phyloP scores from a whole-genome alignment of 2,329 filamentous ascomycete genomes.

The Cladophialophora exuberans region DNA sequence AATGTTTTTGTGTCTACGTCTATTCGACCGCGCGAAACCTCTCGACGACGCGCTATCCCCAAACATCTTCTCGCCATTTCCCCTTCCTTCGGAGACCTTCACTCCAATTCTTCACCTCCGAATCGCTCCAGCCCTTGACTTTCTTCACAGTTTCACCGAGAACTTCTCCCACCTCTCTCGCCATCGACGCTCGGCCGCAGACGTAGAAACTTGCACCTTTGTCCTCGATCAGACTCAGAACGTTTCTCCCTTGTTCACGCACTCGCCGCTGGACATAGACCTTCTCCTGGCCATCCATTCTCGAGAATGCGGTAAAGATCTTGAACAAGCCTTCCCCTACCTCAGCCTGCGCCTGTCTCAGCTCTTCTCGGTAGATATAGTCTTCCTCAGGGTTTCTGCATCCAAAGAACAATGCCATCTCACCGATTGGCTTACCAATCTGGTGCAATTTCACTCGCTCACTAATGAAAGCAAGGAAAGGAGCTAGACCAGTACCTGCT shows the following conservation, averaged over 20 bases:
- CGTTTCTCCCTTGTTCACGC: background rate
- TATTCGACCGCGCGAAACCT: background rate
- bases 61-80: conserved; percentile 61
- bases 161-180: conserved; percentile 39
- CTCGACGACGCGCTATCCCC: conserved; percentile 41
- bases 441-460: conserved; percentile 3
- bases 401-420: conserved; percentile 48
- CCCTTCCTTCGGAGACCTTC: conserved; percentile 53
- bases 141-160: conserved; percentile 39
- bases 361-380: conserved; percentile 39
- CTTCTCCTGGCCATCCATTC: conserved; percentile 15
- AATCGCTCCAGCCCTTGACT: conserved; percentile 45
- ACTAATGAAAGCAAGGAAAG: conserved; percentile 13
- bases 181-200: conserved; percentile 22
- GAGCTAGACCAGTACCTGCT: conserved; percentile 35
- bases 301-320: conserved; percentile 19
- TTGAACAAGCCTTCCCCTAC: conserved; percentile 17
- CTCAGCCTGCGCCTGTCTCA: background rate
- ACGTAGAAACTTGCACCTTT: conserved; percentile 21
- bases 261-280: conserved; percentile 18
- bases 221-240: conserved; percentile 11
- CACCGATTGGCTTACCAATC: conserved; percentile 31
- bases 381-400: conserved; percentile 44
- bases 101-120: conserved; percentile 50
- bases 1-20: background rate